Percentiles rank a stretch among this genome's conserved stretches.
Conservation (phyloP, 345 rosid species). For the Eucalyptus sp. region DNA sequence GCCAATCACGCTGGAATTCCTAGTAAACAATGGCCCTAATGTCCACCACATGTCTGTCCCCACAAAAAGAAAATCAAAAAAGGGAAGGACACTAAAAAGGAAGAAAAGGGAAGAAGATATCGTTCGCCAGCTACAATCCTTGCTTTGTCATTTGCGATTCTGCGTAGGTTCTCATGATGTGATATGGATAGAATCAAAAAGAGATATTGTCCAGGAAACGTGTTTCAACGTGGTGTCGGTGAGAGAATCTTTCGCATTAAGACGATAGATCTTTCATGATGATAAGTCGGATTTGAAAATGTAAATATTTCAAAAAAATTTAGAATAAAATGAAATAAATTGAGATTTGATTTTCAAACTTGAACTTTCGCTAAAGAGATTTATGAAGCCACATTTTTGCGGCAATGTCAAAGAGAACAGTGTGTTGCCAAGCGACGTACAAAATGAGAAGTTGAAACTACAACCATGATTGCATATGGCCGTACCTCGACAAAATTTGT, state of each 20-base stretch:
- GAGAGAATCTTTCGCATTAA: not conserved
- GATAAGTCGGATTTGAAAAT: not conserved
- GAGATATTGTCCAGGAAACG: not conserved
- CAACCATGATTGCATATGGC: not conserved
- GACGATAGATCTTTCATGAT: not conserved
- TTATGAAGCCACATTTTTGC: not conserved
- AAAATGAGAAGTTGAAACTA: not conserved
- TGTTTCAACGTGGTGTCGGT: not conserved
- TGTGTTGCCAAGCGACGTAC: not conserved
- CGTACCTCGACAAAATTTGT: not conserved
- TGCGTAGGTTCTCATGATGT: accelerated
- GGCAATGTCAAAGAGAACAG: not conserved
- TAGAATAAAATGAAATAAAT: not conserved
- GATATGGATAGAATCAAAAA: not conserved
- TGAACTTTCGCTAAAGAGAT: not conserved
- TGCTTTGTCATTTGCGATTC: not conserved
- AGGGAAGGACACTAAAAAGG: not conserved
- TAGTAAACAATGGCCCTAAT: not conserved
- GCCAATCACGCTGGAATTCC: not conserved
- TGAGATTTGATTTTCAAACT: not conserved
- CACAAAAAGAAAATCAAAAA: not conserved
- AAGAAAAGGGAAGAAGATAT: not conserved
- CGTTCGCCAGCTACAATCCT: not conserved
- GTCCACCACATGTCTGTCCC: not conserved
- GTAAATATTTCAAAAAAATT: accelerated